A percentile compares a stretch with the other conserved stretches of the same genome.
Evolutionary conservation across 2,329 filamentous ascomycete species (phyloP).

Genomic region (Hypomyces perniciosus): DNA sequence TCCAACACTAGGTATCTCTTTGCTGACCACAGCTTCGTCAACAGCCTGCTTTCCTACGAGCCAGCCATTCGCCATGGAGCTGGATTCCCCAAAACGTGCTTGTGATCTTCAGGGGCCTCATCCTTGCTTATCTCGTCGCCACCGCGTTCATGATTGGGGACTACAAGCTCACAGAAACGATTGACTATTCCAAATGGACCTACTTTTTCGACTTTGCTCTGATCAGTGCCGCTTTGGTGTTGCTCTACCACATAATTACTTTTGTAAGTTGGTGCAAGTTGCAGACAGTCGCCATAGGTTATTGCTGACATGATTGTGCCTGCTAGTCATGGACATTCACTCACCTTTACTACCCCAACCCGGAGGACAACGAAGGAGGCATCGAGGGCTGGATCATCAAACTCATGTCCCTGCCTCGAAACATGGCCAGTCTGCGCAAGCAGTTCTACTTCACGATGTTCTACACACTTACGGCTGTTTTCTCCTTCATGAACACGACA

Average conservation of each 20-base stretch:
- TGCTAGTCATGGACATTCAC: constrained; percentile 46
- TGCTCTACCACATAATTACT: constrained; percentile 40
- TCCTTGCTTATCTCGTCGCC: constrained; percentile 39
- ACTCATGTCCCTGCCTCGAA: constrained; percentile 40
- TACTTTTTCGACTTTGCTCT: constrained; percentile 46
- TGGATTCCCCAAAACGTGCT: constrained; percentile 41
- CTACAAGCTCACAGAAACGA: constrained; percentile 39
- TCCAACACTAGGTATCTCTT: neutral
- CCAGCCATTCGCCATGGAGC: constrained; percentile 46
- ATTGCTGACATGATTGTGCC: neutral
- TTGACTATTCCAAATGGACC: constrained; percentile 34
- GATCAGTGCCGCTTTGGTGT: constrained; percentile 37
- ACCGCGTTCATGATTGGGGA: constrained; percentile 37
- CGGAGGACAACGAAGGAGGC: constrained; percentile 30
- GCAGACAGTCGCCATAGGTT: neutral
- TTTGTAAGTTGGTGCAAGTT: constrained; percentile 35
- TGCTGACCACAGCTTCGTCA: constrained; percentile 11
- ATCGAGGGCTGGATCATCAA: constrained; percentile 33
- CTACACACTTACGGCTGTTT: constrained; percentile 41
- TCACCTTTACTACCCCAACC: constrained; percentile 42
- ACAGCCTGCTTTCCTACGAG: constrained; percentile 46
- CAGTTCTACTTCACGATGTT: constrained; percentile 46
- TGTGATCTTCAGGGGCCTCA: constrained; percentile 36
- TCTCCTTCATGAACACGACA: constrained; percentile 43
- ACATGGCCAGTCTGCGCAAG: constrained; percentile 34